phyloP scores from a whole-genome alignment of 345 rosid genomes.

The Ricinus communis region DNA sequence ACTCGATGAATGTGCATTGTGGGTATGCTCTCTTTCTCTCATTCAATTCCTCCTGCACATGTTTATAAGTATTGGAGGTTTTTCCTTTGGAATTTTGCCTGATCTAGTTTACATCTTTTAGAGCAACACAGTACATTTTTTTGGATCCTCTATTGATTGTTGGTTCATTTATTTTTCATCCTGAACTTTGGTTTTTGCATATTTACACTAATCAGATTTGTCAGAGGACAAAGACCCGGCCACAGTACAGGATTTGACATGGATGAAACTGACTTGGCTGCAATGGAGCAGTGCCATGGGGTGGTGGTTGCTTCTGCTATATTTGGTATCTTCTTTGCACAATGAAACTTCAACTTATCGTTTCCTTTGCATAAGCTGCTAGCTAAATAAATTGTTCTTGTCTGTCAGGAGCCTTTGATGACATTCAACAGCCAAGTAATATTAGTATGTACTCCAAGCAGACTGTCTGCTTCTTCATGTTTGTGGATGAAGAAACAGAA shows the following conservation, averaged over 20 bases:
- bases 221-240: constrained; percentile 82
- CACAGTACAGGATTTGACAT: constrained; percentile 82
- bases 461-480: constrained; percentile 89
- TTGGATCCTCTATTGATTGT: constrained; percentile 15
- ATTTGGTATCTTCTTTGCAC: constrained; percentile 58
- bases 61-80: neutral
- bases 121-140: too few relatives aligned
- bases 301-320: constrained; percentile 96
- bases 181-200: constrained; percentile 1
- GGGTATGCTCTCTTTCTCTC: constrained; percentile 59
- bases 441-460: constrained; percentile 72
- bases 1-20: constrained; percentile 83
- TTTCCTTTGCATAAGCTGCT: constrained; percentile 13
- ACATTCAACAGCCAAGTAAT: constrained; percentile 78
- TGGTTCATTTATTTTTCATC: constrained; percentile 1
- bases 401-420: constrained; percentile 83
- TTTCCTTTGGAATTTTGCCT: neutral
- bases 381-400: constrained; percentile 21
- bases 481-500: constrained; percentile 95
- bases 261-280: constrained; percentile 73
- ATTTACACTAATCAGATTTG: constrained; percentile 57
- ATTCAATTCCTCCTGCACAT: neutral
- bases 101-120: neutral
- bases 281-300: constrained; percentile 85
- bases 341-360: constrained; percentile 7